phyloP scores from a whole-genome alignment of 208 protist species.

The Angomonas desouzai region DNA sequence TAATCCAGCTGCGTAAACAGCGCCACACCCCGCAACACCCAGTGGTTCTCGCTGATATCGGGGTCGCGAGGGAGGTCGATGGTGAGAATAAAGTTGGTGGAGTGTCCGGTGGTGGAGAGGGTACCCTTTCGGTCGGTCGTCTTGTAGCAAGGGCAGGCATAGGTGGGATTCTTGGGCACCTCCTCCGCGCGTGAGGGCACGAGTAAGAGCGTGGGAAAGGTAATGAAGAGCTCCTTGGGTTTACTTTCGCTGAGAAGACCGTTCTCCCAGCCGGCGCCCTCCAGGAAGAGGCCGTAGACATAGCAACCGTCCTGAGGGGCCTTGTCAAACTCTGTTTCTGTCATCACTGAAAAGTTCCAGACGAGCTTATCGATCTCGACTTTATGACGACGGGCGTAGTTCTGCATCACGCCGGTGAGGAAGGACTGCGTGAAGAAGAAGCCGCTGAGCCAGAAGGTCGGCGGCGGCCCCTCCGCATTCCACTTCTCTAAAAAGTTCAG shows the following conservation, averaged over 20 bases:
- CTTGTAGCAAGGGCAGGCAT: conserved; percentile 95
- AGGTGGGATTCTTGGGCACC: conserved; percentile 49
- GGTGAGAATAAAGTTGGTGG: conserved; percentile 96
- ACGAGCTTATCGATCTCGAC: conserved; percentile 96
- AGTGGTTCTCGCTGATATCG: conserved; percentile 73
- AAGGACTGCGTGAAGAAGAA: conserved; percentile 98
- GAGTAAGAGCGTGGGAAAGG: conserved; percentile 82
- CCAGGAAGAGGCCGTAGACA: conserved; percentile 87
- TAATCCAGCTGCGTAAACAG: conserved; percentile 91
- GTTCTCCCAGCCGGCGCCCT: conserved; percentile 86
- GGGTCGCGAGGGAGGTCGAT: conserved; percentile 79
- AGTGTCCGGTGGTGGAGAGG: conserved; percentile 97
- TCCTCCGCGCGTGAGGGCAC: conserved; percentile 52
- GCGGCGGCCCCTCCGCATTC: conserved; percentile 80
- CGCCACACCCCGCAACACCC: conserved; percentile 87
- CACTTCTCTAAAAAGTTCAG: conserved; percentile 91
- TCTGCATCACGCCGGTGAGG: conserved; percentile 95
- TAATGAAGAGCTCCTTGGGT: conserved; percentile 89
- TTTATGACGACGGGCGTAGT: conserved; percentile 94
- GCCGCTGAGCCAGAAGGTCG: conserved; percentile 94
- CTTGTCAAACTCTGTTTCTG: conserved; percentile 22
- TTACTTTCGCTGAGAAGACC: conserved; percentile 80
- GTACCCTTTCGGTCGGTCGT: conserved; percentile 91
- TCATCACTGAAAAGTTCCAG: conserved; percentile 92
- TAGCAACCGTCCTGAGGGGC: conserved; percentile 85